phyloP scores from a whole-genome alignment of 1,139 yeast genomes.

The Pneumocystis murina region DNA sequence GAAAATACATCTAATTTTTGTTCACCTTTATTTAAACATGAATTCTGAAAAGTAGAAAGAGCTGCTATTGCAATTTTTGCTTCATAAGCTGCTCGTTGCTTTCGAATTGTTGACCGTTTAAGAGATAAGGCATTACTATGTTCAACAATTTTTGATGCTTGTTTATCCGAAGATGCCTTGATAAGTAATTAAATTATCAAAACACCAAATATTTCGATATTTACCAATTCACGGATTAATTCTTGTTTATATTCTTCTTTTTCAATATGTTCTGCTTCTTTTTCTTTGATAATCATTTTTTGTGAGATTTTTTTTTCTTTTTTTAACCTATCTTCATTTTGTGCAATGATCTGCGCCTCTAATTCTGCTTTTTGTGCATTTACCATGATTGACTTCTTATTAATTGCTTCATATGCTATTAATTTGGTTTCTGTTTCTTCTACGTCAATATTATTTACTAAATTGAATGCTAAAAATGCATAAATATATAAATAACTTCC shows the following conservation, averaged over 20 bases:
- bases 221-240: conserved; percentile 48
- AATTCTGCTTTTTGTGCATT: conserved; percentile 58
- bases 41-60: conserved; percentile 3
- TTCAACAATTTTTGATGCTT: conserved; percentile 35
- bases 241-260: conserved; percentile 42
- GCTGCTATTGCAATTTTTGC: conserved; percentile 1
- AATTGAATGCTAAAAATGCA: conserved; percentile 36
- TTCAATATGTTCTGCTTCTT: conserved; percentile 27
- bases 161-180: conserved; percentile 51
- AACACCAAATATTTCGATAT: conserved; percentile 27
- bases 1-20: conserved; percentile 56
- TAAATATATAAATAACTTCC: neutral
- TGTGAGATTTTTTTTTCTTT: conserved; percentile 26
- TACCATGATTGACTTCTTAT: conserved; percentile 60
- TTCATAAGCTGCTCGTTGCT: conserved; percentile 2
- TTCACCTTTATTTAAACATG: conserved; percentile 20
- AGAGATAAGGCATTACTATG: conserved; percentile 28
- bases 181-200: conserved; percentile 38
- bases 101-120: conserved; percentile 29
- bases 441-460: conserved; percentile 54
- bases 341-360: conserved; percentile 49
- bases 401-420: conserved; percentile 56
- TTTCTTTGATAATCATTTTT: conserved; percentile 24
- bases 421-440: conserved; percentile 59
- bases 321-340: conserved; percentile 50